Evolutionary conservation across 768 basidiomycete species (phyloP), one percentile per base, ranked within the genome.

Genomic region (Hortiboletus flavorubellus): DNA sequence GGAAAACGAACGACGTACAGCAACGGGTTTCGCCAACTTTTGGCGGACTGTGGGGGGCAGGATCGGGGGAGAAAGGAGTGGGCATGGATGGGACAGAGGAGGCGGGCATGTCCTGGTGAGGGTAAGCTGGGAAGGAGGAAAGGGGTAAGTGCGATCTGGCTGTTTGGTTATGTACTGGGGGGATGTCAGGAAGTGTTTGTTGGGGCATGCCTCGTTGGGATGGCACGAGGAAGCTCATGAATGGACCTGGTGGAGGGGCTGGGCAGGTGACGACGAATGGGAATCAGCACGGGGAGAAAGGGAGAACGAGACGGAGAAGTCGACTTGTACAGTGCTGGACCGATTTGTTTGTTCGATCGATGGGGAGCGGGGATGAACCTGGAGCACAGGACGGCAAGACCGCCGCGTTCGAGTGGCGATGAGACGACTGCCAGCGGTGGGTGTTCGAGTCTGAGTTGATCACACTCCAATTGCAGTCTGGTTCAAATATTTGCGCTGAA

Each of bases 11-110:
- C 30, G 55, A 82, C 87, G 73, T 64, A 90, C 89, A 90, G 66
- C 89, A 91, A 65, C 88, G 84, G 58, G 85, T 87, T 66, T 88
- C 80, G 58, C 85, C 86, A 56, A 85, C 67, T 70, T 81, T 83
- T 57, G 85, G 86, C 34, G 81, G 67, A 41, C 62, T 33, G 54
- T 64, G 66, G 34, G 67, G 38, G 11, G 71, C 35, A 35, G 75
- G 73, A 75, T 80, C 76, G 64, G 72, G 40, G 47, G 69, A 0
- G 33, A 67, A 67, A 61, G 63, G 62, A 51, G 60, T 49, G 46
- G 67, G 55, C 53, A 70, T 65, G 59, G 61, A 56, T 10, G 62
- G 64, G 52, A 64, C 58, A 49, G 74, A 59, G 40, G 62, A 57
- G 55, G 64, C 49, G 55, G 68, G 63, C 58, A 71, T 63, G 62